Evolutionary conservation across 2,329 filamentous ascomycete genomes (phyloP).

Genomic region (Fusarium sp.): DNA sequence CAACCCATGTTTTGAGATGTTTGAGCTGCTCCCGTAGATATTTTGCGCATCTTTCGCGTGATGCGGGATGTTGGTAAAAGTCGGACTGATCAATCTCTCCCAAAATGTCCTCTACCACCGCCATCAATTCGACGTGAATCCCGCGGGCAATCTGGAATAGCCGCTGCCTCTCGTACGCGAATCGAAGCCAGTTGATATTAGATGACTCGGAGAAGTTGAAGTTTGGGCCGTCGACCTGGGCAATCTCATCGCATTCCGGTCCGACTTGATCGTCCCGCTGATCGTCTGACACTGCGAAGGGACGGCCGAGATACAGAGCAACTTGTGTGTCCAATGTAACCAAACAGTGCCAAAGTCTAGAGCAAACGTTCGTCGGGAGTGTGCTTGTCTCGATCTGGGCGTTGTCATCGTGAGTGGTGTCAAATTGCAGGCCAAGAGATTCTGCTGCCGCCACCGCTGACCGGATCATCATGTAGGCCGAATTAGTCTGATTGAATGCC

Average conservation of each 20-base stretch:
- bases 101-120: constrained; percentile 29
- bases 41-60: constrained; percentile 46
- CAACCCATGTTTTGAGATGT: constrained; percentile 47
- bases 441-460: constrained; percentile 32
- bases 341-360: constrained; percentile 39
- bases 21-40: constrained; percentile 43
- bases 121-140: constrained; percentile 31
- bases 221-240: constrained; percentile 31
- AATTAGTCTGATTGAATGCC: constrained; percentile 24
- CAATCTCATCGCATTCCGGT: constrained; percentile 22
- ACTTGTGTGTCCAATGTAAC: constrained; percentile 34
- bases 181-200: constrained; percentile 39
- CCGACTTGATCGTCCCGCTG: neutral
- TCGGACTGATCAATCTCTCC: constrained; percentile 24
- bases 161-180: constrained; percentile 32
- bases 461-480: constrained; percentile 33
- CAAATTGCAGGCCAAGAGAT: constrained; percentile 35
- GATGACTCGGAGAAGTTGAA: constrained; percentile 15
- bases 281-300: constrained; percentile 20
- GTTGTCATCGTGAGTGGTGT: neutral
- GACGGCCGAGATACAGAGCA: constrained; percentile 34
- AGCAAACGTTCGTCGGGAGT: neutral
- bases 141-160: constrained; percentile 33
- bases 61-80: constrained; percentile 42
- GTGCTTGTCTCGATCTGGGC: neutral